Percentiles rank a stretch among this genome's conserved stretches.
phyloP scores from a whole-genome alignment of 768 basidiomycete species.

The Pholiota microspora region DNA sequence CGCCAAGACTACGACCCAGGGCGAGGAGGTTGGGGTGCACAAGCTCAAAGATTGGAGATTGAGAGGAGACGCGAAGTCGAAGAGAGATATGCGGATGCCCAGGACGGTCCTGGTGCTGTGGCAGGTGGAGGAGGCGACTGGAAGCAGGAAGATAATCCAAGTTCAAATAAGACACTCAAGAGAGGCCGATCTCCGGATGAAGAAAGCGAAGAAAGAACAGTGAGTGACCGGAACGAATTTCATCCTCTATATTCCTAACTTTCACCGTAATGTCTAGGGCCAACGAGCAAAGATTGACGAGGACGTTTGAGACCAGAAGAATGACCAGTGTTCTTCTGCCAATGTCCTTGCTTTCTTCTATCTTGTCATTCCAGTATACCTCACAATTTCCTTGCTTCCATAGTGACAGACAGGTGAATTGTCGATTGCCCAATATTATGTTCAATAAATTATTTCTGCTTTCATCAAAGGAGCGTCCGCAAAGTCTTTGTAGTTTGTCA shows the following conservation, averaged over 20 bases:
- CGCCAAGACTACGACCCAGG: conserved; percentile 96
- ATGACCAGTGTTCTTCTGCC: conserved; percentile 35
- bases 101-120: conserved; percentile 77
- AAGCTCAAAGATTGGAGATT: conserved; percentile 69
- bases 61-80: conserved; percentile 81
- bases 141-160: conserved; percentile 59
- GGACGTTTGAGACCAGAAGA: conserved; percentile 64
- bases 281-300: conserved; percentile 63
- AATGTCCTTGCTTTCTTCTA: conserved; percentile 21
- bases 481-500: conserved; percentile 41
- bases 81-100: conserved; percentile 80
- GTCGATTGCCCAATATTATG: not conserved
- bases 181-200: conserved; percentile 78
- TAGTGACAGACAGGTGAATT: not conserved
- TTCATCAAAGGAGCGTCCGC: conserved; percentile 19
- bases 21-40: conserved; percentile 92
- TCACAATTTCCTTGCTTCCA: conserved; percentile 2
- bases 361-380: conserved; percentile 4
- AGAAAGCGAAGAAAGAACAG: conserved; percentile 54
- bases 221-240: conserved; percentile 27
- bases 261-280: conserved; percentile 33
- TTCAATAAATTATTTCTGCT: conserved; percentile 40
- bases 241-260: conserved; percentile 3
- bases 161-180: conserved; percentile 48
- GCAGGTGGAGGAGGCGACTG: conserved; percentile 86